A percentile compares a stretch with the other conserved stretches of the same genome.
phyloP scores from a whole-genome alignment of 2,329 filamentous ascomycete genomes.

The Ophiostoma triangulosporum region DNA sequence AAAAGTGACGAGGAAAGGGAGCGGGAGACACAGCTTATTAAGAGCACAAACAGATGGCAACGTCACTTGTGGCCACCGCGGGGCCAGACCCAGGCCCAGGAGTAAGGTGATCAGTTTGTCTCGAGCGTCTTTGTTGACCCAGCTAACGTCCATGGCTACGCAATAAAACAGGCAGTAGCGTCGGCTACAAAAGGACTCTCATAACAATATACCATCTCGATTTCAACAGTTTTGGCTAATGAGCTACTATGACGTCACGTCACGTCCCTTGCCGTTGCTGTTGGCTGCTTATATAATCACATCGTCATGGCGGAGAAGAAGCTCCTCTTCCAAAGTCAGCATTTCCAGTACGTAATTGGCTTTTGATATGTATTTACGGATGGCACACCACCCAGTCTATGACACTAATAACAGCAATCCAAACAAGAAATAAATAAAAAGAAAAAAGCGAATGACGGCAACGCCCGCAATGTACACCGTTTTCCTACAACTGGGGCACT shows the following conservation, averaged over 20 bases:
- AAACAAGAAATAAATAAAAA: background rate
- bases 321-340: no score
- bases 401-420: background rate
- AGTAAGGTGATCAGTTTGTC: background rate
- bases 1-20: background rate
- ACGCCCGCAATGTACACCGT: conserved; percentile 1
- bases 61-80: background rate
- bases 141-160: background rate
- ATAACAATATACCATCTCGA: background rate
- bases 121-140: background rate
- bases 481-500: background rate
- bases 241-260: background rate
- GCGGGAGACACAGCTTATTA: background rate
- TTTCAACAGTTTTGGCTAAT: no score
- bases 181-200: background rate
- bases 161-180: background rate
- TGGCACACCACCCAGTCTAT: no score
- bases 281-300: background rate
- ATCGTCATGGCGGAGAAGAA: background rate
- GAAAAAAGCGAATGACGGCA: background rate
- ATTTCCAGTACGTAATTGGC: no score
- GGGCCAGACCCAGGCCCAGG: no score
- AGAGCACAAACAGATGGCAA: background rate
- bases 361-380: no score
- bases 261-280: background rate